These are phyloP conservation scores for Mycena vulgaris DNA, from an alignment of 768 basidiomycete species.

Conservation along the genomic window DNA sequence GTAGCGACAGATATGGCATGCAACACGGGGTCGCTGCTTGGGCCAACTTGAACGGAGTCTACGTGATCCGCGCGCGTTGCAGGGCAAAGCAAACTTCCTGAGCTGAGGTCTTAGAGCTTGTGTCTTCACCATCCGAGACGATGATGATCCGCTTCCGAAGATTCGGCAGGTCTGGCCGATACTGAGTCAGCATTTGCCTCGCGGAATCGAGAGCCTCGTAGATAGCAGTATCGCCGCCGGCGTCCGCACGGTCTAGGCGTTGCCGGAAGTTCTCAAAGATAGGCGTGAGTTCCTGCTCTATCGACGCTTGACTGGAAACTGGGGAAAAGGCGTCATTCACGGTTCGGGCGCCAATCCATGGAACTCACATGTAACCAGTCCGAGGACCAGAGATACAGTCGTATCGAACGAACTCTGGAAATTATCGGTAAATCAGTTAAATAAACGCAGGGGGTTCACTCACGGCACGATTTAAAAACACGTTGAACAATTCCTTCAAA, in stretches of 20 bases:
- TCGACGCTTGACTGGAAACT: constrained; percentile 42
- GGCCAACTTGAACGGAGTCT: constrained; percentile 49
- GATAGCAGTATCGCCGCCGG: constrained; percentile 45
- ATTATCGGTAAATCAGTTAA: background rate
- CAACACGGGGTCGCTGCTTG: constrained; percentile 31
- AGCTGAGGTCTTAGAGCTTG: constrained; percentile 35
- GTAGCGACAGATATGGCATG: constrained; percentile 48
- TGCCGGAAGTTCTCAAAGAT: constrained; percentile 47
- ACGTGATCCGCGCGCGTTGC: constrained; percentile 41
- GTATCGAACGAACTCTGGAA: constrained; percentile 49
- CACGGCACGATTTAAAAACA: constrained; percentile 48
- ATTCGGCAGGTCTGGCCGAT: constrained; percentile 42
- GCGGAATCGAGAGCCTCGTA: constrained; percentile 48
- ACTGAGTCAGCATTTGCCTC: constrained; percentile 37
- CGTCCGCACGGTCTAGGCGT: constrained; percentile 36
- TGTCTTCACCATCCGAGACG: constrained; percentile 49
- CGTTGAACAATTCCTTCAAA: constrained; percentile 46
- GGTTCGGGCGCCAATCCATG: too few species aligned
- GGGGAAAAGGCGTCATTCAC: background rate
- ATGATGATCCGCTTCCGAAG: constrained; percentile 47
- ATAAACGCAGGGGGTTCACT: constrained; percentile 9
- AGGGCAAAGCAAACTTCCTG: constrained; percentile 41
- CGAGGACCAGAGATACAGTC: constrained; percentile 44
- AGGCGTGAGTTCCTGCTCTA: constrained; percentile 44
- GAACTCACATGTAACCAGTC: constrained; percentile 46